Base-by-base conservation (phyloP, 495 filamentous ascomycete species). In the Rusavskia elegans region DNA sequence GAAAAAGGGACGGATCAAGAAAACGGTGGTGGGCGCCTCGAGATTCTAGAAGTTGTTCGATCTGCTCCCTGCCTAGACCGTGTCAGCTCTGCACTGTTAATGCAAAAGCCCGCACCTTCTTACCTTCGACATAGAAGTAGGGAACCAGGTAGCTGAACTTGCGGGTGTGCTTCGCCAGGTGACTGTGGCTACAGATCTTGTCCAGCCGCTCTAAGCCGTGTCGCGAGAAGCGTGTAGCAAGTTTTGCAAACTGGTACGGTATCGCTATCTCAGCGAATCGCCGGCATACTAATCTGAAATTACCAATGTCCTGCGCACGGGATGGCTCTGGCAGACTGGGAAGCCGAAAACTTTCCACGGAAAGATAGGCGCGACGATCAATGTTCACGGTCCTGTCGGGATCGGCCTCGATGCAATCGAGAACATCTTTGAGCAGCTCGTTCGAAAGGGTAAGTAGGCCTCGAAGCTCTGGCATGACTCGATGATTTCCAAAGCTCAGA, bases 71-170 rank as follows among this genome's bases (percentile, higher is more conserved):
- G 55, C 67, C 62, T 71, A 50, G 44, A 16, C 37, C 38, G 21
- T 57, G 38, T 61, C 20, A 60, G 52, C 42, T 48, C 29, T 27
- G 21, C 2, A 13, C 14, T 17, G 20, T 39, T 17, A 19, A 20
- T 21, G 13, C 13, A 7, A 21, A 13, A 13, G n/a, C 21, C 3
- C 14, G 10, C 16, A 48, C 36, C 46, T 32, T 40, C 51, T 44
- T 63, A 65, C 64, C 64, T 73, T 72, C 66, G 65, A 49, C 61
- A 66, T 84, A 84, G 63, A 83, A 83, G 50, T 74, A 79, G 59
- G 80, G 80, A 61, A 85, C 77, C 66, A 85, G 75, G 62, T 86
- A 86, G 57, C 78, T 81, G 62, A 86, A 78, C 59, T 80, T 76
- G 63, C 72, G 78, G 45, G 83, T 79, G 66, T 81, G 73, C 54